Base-by-base conservation (phyloP, 768 basidiomycete genomes). In the Pleurotus salmoneostramineus region DNA sequence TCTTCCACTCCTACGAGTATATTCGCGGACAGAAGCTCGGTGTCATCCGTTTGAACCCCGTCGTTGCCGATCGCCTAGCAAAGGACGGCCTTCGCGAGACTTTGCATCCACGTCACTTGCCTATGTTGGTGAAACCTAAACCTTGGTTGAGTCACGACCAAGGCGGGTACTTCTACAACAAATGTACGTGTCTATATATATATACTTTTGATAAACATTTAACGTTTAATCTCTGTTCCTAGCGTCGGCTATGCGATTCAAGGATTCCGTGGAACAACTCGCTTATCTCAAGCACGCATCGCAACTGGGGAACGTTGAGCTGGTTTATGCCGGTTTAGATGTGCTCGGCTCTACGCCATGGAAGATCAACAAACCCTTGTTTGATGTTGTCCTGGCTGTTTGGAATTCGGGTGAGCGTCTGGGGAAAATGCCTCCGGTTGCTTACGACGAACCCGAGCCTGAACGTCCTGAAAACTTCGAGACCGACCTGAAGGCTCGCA, bases 21-120 rank as follows among this genome's bases (percentile, higher is more conserved):
- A 69, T 88, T n/a, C 84, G 91, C n/a, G 95, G 96, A 0, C 87
- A 87, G 61, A 96, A 94, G 68, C 80, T 97, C n/a, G 96, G 96
- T 32, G 84, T 98, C 17, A 87, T 98, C 68, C 85, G 85, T 67
- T 72, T 96, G 58, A 96, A 98, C 69, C 85, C 88, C 0, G 84
- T 79, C 3, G 88, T 98, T 4, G 76, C 87, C 3, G 85, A 89
- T 11, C 82, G 89, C 2, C 74, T 98, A 56, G 85, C 91, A 2
- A 84, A 83, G 58, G 95, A 98, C 60, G 77, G 72, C 42, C 66
- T 95, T 15, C 73, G 77, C 10, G 80, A 85, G 55, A 83, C 89
- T 0, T 76, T 98, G 14, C 94, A 96, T 72, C 95, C 96, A 12
- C 91, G 95, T 1, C 92, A 96, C 70, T 79, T 99, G 21, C 96